Conservation (phyloP, 2,329 filamentous ascomycete genomes). For the Stagonosporopsis rhizophila region DNA sequence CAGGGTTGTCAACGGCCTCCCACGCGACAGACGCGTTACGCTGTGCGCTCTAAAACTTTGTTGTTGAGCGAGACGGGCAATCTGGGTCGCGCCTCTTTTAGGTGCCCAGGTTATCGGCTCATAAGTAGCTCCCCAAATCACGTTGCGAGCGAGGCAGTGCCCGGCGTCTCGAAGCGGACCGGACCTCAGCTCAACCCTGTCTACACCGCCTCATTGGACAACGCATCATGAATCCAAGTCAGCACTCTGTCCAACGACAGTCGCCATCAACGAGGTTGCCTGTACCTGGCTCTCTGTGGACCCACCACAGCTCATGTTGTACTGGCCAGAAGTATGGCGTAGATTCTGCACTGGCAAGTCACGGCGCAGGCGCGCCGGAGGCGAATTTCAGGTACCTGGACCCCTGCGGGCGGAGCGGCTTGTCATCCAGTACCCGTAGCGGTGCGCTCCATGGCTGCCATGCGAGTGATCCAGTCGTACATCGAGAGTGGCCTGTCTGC, state of each 20-base stretch:
- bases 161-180: slow-evolving; percentile 29
- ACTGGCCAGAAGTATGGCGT: slow-evolving; percentile 27
- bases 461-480: slow-evolving; percentile 37
- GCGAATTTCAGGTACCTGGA: slow-evolving; percentile 32
- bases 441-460: slow-evolving; percentile 29
- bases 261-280: slow-evolving; percentile 30
- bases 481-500: slow-evolving; percentile 25
- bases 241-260: slow-evolving; percentile 35
- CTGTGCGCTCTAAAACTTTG: slow-evolving; percentile 9
- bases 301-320: slow-evolving; percentile 28
- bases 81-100: slow-evolving; percentile 25
- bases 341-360: slow-evolving; percentile 35
- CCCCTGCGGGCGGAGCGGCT: slow-evolving; percentile 34
- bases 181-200: slow-evolving; percentile 26
- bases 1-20: slow-evolving; percentile 18
- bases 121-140: slow-evolving; percentile 36
- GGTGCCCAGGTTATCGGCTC: slow-evolving; percentile 30
- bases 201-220: slow-evolving; percentile 34
- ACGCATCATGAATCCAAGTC: slow-evolving; percentile 21
- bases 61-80: slow-evolving; percentile 16
- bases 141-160: slow-evolving; percentile 26
- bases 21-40: slow-evolving; percentile 33
- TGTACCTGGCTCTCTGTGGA: slow-evolving; percentile 29
- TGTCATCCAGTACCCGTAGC: slow-evolving; percentile 39
- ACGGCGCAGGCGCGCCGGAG: slow-evolving; percentile 30